Base-by-base conservation (phyloP, 1,284 basidiomycete species). In the Phlebopus sp. region DNA sequence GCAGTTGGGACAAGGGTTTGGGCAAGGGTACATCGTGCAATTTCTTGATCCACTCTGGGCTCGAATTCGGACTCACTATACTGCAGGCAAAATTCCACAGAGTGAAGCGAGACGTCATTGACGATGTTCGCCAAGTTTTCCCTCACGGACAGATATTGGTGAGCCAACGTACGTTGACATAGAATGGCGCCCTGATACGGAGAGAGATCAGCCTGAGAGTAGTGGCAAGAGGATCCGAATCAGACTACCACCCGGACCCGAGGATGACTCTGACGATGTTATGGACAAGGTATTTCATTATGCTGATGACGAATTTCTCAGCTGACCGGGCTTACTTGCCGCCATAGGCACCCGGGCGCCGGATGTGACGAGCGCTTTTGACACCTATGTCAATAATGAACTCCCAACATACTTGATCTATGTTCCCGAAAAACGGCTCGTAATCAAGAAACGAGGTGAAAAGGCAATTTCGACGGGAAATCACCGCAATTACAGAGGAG, bases 391-490 rank as follows among this genome's bases (percentile, higher is more conserved):
- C 48, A 65, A 65, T 45, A 63, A 63, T 38, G 62, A 68, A 36
- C 39, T 63, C 2, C 64, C 66, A 8, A 54, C 62, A 23, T 59
- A 67, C 44, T 60, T 67, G 2, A 54, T 63, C 0, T 34, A 68
- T 32, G 60, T 65, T 37, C 45, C 56, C 14, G 58, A 62, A 0
- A 63, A 52, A 45, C 60, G 37, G 36, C 56, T 64, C 9, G 30
- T 67, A n/a, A 32, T 65, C 64, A 4, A 63, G 62, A 18, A 53
- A 68, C 19, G 64, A 63, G 2, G 63, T 63, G 21, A 63, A 67
- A 38, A 63, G 42, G 35, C 59, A 57, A 40, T 63, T 64, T 46
- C 62, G 58, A 15, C 55, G 55, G 19, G 56, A 57, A 1, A 46
- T 66, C 47, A 44, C 52, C 46, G 46, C 52, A 0, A 37, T 67